Evolutionary conservation across 2,329 filamentous ascomycete genomes (phyloP), one percentile per base, ranked within the genome.

Genomic region (Phialophora macrospora): DNA sequence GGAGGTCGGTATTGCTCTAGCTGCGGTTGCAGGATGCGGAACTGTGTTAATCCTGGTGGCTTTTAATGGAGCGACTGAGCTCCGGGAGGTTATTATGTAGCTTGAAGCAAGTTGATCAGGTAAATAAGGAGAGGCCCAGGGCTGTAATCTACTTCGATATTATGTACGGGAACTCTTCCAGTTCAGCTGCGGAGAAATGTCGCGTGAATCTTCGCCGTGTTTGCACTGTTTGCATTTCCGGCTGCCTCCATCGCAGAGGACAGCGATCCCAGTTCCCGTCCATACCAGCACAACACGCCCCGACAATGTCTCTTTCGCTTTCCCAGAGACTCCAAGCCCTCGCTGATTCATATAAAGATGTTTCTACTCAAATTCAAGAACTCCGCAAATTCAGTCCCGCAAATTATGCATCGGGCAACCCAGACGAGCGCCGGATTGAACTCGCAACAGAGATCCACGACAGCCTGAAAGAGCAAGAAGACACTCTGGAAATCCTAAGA

Each of bases 401-500:
- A 81, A 90, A 79, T 79, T 88, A 82, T 82, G 87, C 76, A 11
- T 79, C 83, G 76, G 74, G 90, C 85, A 82, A 90, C 83, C 79
- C 88, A 81, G 84, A 87, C 68, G 82, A 83, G 5, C 56, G 60
- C 46, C 87, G 89, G 63, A 77, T 88, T 22, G 93, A 97, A 78
- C 85, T 97, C 38, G 87, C 87, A 70, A 83, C 86, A 24, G 93
- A 97, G 76, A 96, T 97, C 69, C 88, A 90, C 71, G 88, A 91
- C 73, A 85, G 85, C 20, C 79, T 97, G 67, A 89, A 91, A 72
- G 88, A 91, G 64, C 86, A 90, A 57, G 89, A 96, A 72, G 92
- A 96, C 68, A 92, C 96, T 65, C 85, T 95, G 70, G 93, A 96
- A 76, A 78, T 95, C 20, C 75, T 97, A 38, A 83, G 82, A 55